Evolutionary conservation across 192 early-diverging fungal species (phyloP).

Genomic region (Gigaspora rosea): DNA sequence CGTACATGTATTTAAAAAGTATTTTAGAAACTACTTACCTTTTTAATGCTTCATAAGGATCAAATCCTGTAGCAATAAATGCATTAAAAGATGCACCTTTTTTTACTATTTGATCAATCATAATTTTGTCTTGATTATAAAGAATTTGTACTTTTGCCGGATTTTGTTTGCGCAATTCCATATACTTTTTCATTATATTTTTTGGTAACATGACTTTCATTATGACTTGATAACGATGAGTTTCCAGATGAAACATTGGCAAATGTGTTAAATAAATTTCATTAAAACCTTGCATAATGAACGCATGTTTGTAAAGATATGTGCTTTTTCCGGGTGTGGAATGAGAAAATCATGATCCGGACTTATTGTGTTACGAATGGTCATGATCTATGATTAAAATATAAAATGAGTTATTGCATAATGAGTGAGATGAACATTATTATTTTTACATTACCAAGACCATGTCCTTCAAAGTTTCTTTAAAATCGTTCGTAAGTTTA

Average conservation of each 20-base stretch:
- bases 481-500: not conserved
- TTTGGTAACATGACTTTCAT: not conserved
- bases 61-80: not conserved
- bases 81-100: not conserved
- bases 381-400: not conserved
- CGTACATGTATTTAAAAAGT: not conserved
- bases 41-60: not conserved
- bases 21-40: no score
- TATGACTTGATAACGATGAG: not conserved
- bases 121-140: not conserved
- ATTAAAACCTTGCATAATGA: not conserved
- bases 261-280: not conserved
- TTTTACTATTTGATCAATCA: not conserved
- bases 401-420: not conserved
- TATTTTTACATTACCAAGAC: not conserved
- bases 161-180: not conserved
- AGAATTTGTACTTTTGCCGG: not conserved
- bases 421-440: not conserved
- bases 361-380: not conserved
- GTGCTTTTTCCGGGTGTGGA: no score
- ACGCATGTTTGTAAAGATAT: not conserved
- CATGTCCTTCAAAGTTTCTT: not conserved
- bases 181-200: not conserved
- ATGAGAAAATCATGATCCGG: not conserved
- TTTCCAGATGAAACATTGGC: not conserved